These are phyloP conservation scores for Dryas alaskensis DNA, from an alignment of 306 rosid species.

Conservation along the genomic window DNA sequence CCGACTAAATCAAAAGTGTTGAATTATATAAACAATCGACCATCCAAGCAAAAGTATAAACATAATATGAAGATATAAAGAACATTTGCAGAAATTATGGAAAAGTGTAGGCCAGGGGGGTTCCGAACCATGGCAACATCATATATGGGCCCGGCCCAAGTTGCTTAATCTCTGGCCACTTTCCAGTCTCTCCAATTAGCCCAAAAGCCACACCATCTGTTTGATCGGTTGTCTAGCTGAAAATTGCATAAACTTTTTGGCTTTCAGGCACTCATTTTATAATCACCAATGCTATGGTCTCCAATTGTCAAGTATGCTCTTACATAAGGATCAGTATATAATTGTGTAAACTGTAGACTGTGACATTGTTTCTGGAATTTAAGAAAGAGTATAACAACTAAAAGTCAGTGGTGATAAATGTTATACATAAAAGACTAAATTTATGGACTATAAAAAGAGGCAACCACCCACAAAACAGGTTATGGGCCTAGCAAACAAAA, in stretches of 20 bases:
- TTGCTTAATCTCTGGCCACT: neutral
- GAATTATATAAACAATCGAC: too few relatives aligned
- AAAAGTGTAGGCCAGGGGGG: neutral
- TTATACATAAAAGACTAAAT: neutral
- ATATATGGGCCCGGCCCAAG: neutral
- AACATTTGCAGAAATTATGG: too few relatives aligned
- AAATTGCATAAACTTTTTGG: conserved; percentile 9
- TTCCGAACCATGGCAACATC: neutral
- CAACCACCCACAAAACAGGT: neutral
- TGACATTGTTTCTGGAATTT: too few relatives aligned
- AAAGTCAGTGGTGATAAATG: neutral
- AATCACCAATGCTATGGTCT: conserved; percentile 9
- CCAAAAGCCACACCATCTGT: conserved; percentile 11
- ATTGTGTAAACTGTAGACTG: too few relatives aligned
- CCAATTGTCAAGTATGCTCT: too few relatives aligned
- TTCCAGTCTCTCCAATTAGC: neutral
- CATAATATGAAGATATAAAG: too few relatives aligned
- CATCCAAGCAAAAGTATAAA: too few relatives aligned
- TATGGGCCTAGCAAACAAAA: conserved; percentile 10
- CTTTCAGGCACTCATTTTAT: conserved; percentile 21
- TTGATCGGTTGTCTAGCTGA: conserved; percentile 32
- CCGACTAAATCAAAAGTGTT: too few relatives aligned
- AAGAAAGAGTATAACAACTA: too few relatives aligned
- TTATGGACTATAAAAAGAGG: neutral
- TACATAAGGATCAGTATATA: too few relatives aligned